These are phyloP conservation scores for Xanthoparmelia taractica DNA, from an alignment of 495 filamentous ascomycete genomes.

Conservation along the genomic window DNA sequence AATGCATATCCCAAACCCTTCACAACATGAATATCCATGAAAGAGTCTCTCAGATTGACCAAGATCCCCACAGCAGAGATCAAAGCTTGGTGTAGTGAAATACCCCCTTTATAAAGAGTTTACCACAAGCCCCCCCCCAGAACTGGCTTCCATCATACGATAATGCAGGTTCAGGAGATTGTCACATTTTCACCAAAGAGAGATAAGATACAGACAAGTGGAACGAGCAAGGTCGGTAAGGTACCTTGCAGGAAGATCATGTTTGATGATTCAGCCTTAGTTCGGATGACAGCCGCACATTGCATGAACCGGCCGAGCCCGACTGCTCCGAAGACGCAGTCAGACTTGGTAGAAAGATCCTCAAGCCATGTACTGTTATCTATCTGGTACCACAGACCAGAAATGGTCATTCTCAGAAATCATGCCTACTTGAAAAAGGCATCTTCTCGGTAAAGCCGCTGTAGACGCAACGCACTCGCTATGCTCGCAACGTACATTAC, in stretches of 20 bases:
- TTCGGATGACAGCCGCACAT: slow-evolving; percentile 16
- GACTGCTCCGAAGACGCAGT: neutral
- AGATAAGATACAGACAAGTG: neutral
- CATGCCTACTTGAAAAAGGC: neutral
- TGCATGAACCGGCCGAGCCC: slow-evolving; percentile 10
- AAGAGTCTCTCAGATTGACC: neutral
- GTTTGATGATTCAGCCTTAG: slow-evolving; percentile 16
- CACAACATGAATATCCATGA: neutral
- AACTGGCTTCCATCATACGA: neutral
- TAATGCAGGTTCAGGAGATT: neutral
- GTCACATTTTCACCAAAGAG: neutral
- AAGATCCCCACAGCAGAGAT: neutral
- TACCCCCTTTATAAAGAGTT: no score
- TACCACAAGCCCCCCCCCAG: neutral
- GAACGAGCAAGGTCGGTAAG: neutral
- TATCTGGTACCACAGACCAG: neutral
- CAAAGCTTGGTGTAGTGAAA: neutral
- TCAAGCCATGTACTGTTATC: neutral
- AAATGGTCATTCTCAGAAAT: neutral
- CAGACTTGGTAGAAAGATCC: neutral
- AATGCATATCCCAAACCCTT: neutral
- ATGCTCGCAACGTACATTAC: slow-evolving; percentile 12
- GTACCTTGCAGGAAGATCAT: slow-evolving; percentile 13
- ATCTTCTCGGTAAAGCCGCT: slow-evolving; percentile 1
- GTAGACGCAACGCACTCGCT: slow-evolving; percentile 21